phyloP scores from a whole-genome alignment of 2,329 filamentous ascomycete genomes.

The Fonsecaea multimorphosa region DNA sequence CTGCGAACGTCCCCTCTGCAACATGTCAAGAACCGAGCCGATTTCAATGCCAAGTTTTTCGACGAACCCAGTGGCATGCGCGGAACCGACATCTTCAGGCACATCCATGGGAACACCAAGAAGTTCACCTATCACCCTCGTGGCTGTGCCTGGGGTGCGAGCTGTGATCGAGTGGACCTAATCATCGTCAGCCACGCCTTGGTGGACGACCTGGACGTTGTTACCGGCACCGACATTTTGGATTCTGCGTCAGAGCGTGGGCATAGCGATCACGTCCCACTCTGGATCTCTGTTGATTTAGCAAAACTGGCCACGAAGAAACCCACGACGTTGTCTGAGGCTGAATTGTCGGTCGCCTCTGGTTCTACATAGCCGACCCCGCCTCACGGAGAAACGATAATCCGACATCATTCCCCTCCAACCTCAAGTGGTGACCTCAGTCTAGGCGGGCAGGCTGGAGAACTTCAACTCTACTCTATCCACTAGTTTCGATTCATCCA shows the following conservation, averaged over 20 bases:
- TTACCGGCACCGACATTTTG: slow-evolving; percentile 50
- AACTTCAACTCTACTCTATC: background rate
- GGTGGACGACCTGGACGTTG: slow-evolving; percentile 44
- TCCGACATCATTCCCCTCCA: background rate
- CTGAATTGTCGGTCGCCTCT: background rate
- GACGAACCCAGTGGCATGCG: slow-evolving; percentile 41
- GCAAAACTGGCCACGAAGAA: slow-evolving; percentile 9
- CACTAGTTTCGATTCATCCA: background rate
- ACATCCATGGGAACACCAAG: slow-evolving; percentile 49
- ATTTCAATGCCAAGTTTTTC: slow-evolving; percentile 60
- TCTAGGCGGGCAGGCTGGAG: background rate
- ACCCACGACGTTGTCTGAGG: background rate
- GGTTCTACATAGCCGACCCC: background rate
- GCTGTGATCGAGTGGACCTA: slow-evolving; percentile 62
- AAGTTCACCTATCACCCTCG: slow-evolving; percentile 60
- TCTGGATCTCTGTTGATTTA: slow-evolving; percentile 50
- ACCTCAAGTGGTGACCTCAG: background rate
- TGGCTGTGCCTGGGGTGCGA: slow-evolving; percentile 53
- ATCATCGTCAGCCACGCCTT: slow-evolving; percentile 53
- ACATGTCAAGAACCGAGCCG: slow-evolving; percentile 58
- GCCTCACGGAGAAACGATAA: slow-evolving; percentile 1
- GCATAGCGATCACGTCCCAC: slow-evolving; percentile 61
- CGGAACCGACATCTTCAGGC: slow-evolving; percentile 58
- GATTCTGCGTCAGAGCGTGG: slow-evolving; percentile 55
- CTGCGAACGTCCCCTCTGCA: slow-evolving; percentile 53